Conservation (phyloP, 768 basidiomycete genomes). For the Podaxis rugospora region DNA sequence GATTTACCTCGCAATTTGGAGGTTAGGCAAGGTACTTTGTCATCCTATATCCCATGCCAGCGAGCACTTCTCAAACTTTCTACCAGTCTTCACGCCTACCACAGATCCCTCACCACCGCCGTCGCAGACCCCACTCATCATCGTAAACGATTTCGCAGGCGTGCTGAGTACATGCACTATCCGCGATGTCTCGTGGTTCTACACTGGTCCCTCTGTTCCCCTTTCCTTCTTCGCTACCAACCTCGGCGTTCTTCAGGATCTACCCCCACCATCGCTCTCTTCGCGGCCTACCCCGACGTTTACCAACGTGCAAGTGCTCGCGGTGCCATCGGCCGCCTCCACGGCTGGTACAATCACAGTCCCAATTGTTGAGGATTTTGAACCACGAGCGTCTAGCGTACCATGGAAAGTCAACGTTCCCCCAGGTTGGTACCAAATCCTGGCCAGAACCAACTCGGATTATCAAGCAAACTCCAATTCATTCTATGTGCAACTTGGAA, state of each 20-base stretch:
- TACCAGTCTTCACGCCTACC: background rate
- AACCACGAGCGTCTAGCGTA: constrained; percentile 21
- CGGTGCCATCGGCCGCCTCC: constrained; percentile 9
- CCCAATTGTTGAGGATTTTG: constrained; percentile 19
- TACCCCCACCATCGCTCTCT: constrained; percentile 8
- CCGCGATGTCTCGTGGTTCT: constrained; percentile 9
- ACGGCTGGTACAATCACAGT: constrained; percentile 13
- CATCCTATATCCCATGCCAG: constrained; percentile 10
- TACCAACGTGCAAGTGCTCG: background rate
- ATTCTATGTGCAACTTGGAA: constrained; percentile 28
- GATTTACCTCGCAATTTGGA: constrained; percentile 27
- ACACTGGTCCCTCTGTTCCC: constrained; percentile 1
- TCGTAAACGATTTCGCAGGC: background rate
- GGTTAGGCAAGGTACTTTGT: constrained; percentile 26
- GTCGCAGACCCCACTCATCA: background rate
- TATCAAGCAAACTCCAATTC: constrained; percentile 15
- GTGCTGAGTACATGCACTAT: constrained; percentile 5
- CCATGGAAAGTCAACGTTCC: constrained; percentile 43
- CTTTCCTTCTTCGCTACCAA: constrained; percentile 10
- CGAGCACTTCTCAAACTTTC: background rate
- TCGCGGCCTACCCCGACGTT: background rate
- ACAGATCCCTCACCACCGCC: background rate
- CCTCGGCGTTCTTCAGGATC: constrained; percentile 21
- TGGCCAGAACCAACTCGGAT: constrained; percentile 21
- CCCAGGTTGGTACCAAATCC: constrained; percentile 44